Percentiles rank a stretch among this genome's conserved stretches.
Conservation (phyloP, 1,284 basidiomycete species). For the Ganoderma boninense region DNA sequence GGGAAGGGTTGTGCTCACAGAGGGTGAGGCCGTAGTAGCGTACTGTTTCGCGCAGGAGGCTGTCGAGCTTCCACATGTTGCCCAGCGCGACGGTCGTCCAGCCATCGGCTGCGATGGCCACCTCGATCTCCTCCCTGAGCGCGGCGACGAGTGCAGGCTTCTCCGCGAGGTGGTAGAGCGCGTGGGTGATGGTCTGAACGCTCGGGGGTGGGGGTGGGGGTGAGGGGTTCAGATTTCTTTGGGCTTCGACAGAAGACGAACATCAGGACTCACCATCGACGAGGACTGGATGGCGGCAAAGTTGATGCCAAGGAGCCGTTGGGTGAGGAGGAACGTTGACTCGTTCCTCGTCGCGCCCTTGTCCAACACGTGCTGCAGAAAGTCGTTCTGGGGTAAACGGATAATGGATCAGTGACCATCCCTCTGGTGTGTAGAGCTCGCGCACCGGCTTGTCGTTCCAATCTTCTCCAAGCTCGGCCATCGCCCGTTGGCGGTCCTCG, state of each 20-base stretch:
- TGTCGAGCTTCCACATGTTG: constrained; percentile 59
- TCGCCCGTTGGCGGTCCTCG: background rate
- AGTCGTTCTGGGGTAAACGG: background rate
- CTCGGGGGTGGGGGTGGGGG: background rate
- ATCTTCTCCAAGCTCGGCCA: background rate
- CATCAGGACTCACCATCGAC: background rate
- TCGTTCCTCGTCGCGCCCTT: background rate
- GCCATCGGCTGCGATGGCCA: constrained; percentile 43
- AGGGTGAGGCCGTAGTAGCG: constrained; percentile 44
- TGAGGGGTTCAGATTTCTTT: too few species aligned
- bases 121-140: constrained; percentile 50
- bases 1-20: constrained; percentile 17
- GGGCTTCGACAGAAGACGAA: too few species aligned
- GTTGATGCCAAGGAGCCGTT: background rate
- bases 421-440: background rate
- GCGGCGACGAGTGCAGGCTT: constrained; percentile 48
- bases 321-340: background rate
- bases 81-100: constrained; percentile 54
- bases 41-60: constrained; percentile 58
- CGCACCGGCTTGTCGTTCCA: constrained; percentile 2
- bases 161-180: constrained; percentile 51
- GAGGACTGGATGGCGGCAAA: constrained; percentile 1
- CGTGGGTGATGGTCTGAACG: constrained; percentile 46
- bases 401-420: too few species aligned
- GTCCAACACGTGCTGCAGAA: background rate